Evolutionary conservation across 768 basidiomycete genomes (phyloP), one percentile per base, ranked within the genome.

Genomic region (Termitomyces sp.): DNA sequence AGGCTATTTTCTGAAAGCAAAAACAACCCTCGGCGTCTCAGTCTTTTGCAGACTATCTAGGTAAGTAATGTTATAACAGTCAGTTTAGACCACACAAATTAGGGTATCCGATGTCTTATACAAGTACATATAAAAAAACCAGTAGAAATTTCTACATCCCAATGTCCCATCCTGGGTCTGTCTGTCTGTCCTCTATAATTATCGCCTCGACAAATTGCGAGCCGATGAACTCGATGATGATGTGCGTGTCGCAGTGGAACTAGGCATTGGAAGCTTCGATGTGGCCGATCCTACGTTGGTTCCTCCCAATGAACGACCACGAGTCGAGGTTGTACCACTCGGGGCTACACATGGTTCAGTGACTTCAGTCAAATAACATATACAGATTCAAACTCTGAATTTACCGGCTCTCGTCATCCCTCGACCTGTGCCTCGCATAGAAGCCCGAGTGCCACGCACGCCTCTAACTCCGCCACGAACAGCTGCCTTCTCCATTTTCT

Each of bases 401-500:
- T 58, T 63, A 80, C 79, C 73, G 63, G 68, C 62, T 57, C 69
- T 73, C 27, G 73, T 58, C 1, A 60, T 60, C 13, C 72, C 75
- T 60, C 77, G 73, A 57, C 72, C 66, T 35, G 36, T 45, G 33
- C 76, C 81, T 54, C 83, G 79, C 74, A 78, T 74, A 12, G 82
- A 87, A 1, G 83, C 86, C 41, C 84, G 77, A 5, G 84, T 92
- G 3, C 88, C 89, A 51, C 87, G 79, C 29, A 89, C 84, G 7
- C 89, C 89, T 62, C 86, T 70, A 3, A 89, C 80, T 15, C 82
- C 80, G 32, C 88, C 86, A 22, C 81, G 74, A 43, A 66, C 35
- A 33, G 63, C 64, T 5, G 67, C 60, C 36, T 68, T 71, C 53
- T 78, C 77, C 11, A 70, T 70, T 40, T 71, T 75, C 52, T 84